Evolutionary conservation across 2,329 filamentous ascomycete species (phyloP), one percentile per base, ranked within the genome.

Genomic region (Cladorrhinum sp.): DNA sequence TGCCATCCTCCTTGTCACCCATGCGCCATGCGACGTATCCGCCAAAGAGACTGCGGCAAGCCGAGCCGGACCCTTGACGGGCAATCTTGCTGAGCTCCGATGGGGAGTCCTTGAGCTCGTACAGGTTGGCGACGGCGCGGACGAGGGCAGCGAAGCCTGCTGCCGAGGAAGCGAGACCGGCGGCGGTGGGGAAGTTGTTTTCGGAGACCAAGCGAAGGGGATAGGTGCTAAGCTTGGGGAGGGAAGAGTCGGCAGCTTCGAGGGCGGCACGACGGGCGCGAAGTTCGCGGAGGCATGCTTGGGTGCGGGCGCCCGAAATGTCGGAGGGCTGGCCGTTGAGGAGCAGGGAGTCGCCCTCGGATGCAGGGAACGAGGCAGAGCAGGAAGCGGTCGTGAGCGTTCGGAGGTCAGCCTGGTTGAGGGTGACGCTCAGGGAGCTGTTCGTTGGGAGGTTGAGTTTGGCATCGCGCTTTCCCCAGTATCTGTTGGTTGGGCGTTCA

Each of bases 131-230:
- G 68, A 99, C 91, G 65, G 91, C 93, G 61, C 92, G 85, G 20
- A 98, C 86, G 5, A 89, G 78, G 20, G 87, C 87, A 2, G 87
- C 87, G 65, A 89, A 89, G 4, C 87, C 87, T 1, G 87, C 87
- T 1, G 87, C 87, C 0, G 87, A 90, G 18, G 85, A 88, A 3
- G 88, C 87, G 16, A 99, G 86, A 6, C 95, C 95, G 3, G 95
- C 95, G 24, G 95, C 95, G 2, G 95, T 99, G 65, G 95, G 95
- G 83, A 99, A 99, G 83, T 99, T 99, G 84, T 99, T 99, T 79
- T 95, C 90, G 60, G 91, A 95, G 59, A 97, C 92, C 66, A 99
- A 88, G 69, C 88, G 90, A 63, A 99, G 85, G 32, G 90, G 86
- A 70, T 90, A 81, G 55, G 81, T 73, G 10, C 92, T 90, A 60